A percentile compares a stretch with the other conserved stretches of the same genome.
Conservation (phyloP, 306 rosid genomes). For the Prunus armeniaca region DNA sequence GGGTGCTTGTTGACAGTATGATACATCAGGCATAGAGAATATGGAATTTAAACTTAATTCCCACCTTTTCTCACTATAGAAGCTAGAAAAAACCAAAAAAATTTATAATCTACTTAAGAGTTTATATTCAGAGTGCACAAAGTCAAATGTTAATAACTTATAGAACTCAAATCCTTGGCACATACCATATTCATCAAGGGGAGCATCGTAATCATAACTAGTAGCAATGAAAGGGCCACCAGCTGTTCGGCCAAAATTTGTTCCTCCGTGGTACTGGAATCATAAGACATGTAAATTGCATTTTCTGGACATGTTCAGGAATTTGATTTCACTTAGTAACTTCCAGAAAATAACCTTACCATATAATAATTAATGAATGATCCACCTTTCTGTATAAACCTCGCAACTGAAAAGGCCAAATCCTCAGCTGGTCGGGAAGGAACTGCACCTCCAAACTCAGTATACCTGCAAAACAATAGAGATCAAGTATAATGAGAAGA, state of each 20-base stretch:
- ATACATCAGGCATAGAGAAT: neutral
- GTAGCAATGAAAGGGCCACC: slow-evolving; percentile 98
- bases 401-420: slow-evolving; percentile 89
- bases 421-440: slow-evolving; percentile 94
- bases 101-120: neutral
- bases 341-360: slow-evolving; percentile 47
- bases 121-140: slow-evolving; percentile 13
- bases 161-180: neutral
- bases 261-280: slow-evolving; percentile 92
- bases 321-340: neutral
- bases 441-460: slow-evolving; percentile 93
- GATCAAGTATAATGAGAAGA: neutral
- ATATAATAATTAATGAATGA: slow-evolving; percentile 86
- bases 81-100: neutral
- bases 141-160: neutral
- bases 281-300: slow-evolving; percentile 20
- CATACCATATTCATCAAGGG: slow-evolving; percentile 94
- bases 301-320: slow-evolving; percentile 19
- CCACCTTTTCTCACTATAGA: neutral
- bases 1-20: neutral
- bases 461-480: slow-evolving; percentile 55
- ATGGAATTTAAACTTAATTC: neutral
- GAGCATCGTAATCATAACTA: slow-evolving; percentile 97
- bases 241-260: slow-evolving; percentile 97
- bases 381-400: slow-evolving; percentile 94